Evolutionary conservation across 768 basidiomycete genomes (phyloP).

Genomic region (Lanmaoa pseudosensibilis): DNA sequence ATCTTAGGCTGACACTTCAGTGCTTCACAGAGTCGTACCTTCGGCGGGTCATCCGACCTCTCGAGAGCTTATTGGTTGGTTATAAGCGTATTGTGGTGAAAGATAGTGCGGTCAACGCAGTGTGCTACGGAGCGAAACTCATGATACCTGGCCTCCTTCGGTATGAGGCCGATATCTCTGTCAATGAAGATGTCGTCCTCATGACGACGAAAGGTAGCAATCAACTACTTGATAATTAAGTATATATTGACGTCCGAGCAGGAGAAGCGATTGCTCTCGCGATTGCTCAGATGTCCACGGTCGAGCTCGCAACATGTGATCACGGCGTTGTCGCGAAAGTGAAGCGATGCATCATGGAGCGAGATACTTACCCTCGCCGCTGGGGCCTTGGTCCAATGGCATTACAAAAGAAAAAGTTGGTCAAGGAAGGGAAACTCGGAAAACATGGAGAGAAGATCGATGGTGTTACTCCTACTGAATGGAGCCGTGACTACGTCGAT

Average conservation of each 20-base stretch:
- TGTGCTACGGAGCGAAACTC: conserved; percentile 98
- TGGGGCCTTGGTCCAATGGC: conserved; percentile 99
- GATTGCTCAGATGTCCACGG: conserved; percentile 97
- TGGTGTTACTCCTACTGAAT: conserved; percentile 84
- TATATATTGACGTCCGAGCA: conserved; percentile 27
- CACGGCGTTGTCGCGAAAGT: conserved; percentile 99
- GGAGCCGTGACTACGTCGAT: conserved; percentile 93
- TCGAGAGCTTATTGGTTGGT: conserved; percentile 90
- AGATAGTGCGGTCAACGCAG: conserved; percentile 98
- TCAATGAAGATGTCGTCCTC: conserved; percentile 94
- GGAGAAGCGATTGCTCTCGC: conserved; percentile 94
- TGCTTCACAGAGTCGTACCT: conserved; percentile 83
- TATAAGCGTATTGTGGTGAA: conserved; percentile 99
- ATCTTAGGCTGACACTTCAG: conserved; percentile 18
- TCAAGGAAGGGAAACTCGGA: conserved; percentile 96
- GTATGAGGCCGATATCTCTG: conserved; percentile 91
- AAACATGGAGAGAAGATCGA: conserved; percentile 91
- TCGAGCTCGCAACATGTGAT: conserved; percentile 96
- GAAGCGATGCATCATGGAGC: conserved; percentile 99
- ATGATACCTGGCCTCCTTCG: conserved; percentile 99
- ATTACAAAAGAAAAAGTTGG: conserved; percentile 95
- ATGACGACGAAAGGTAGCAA: conserved; percentile 94
- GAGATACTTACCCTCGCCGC: conserved; percentile 95
- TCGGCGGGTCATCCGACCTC: conserved; percentile 88
- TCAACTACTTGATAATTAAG: not conserved